A percentile compares a stretch with the other conserved stretches of the same genome.
Evolutionary conservation across 2,329 filamentous ascomycete genomes (phyloP).

Genomic region (Zymoseptoria ardabiliae): DNA sequence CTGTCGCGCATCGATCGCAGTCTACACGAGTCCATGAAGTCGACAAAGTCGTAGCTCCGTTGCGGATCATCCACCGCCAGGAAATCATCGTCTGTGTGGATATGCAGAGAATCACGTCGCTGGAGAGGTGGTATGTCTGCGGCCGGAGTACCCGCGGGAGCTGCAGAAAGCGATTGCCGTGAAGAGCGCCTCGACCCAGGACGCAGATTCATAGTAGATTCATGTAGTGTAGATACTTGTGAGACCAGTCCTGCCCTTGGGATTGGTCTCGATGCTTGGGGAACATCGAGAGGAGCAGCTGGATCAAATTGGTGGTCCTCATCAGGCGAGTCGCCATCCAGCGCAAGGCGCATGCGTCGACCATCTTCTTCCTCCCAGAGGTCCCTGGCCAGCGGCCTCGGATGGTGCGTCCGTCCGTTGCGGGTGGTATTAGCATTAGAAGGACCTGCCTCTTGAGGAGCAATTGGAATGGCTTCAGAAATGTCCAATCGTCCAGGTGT

Average conservation of each 20-base stretch:
- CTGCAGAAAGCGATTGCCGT: neutral
- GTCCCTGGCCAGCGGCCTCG: conserved; percentile 15
- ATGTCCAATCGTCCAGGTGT: neutral
- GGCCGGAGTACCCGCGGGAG: neutral
- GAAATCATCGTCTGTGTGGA: conserved; percentile 15
- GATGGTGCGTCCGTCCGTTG: conserved; percentile 3
- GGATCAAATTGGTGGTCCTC: conserved; percentile 10
- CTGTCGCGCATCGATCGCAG: conserved; percentile 17
- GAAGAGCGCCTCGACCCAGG: neutral
- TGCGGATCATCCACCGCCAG: conserved; percentile 23
- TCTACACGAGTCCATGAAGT: conserved; percentile 27
- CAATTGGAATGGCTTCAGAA: neutral
- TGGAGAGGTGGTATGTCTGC: neutral
- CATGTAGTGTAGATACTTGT: neutral
- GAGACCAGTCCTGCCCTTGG: too few species aligned
- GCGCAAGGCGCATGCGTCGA: conserved; percentile 17
- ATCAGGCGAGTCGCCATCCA: conserved; percentile 12
- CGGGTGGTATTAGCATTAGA: neutral
- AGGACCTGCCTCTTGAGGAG: neutral
- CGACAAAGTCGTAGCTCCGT: conserved; percentile 24
- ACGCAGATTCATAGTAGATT: neutral
- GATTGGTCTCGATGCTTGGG: neutral
- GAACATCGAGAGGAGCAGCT: neutral
- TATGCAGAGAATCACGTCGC: neutral
- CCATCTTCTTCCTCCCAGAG: conserved; percentile 19